Percentiles rank a stretch among this genome's conserved stretches.
These are phyloP conservation scores for Debaryomyces sp. DNA, from an alignment of 1,139 yeast species.

Conservation along the genomic window DNA sequence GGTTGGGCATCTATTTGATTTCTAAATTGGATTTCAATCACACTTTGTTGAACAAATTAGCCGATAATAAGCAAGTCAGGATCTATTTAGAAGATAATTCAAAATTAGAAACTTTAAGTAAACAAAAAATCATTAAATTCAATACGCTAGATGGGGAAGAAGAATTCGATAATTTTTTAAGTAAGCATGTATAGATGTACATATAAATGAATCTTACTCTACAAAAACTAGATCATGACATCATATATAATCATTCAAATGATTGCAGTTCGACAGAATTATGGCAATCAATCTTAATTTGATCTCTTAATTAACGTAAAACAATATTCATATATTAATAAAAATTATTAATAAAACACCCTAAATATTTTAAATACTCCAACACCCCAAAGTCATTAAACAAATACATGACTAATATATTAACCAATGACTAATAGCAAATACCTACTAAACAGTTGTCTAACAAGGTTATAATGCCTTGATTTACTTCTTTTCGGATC, in stretches of 20 bases:
- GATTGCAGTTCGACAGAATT: background rate
- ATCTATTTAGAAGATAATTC: constrained; percentile 25
- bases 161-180: background rate
- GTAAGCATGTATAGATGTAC: background rate
- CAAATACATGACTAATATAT: background rate
- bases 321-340: background rate
- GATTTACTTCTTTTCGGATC: constrained; percentile 2
- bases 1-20: constrained; percentile 69
- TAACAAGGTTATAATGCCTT: background rate
- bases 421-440: background rate
- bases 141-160: constrained; percentile 10
- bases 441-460: background rate
- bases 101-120: constrained; percentile 22
- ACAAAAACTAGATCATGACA: background rate
- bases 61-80: constrained; percentile 22
- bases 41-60: constrained; percentile 20
- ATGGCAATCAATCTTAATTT: background rate
- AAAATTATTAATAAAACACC: background rate
- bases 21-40: constrained; percentile 23
- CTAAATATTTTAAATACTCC: background rate
- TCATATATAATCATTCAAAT: background rate
- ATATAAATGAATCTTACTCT: background rate
- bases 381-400: background rate
- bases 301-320: background rate
- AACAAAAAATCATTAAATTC: constrained; percentile 24